phyloP scores from a whole-genome alignment of 768 basidiomycete genomes.

The Gloeopeniophorella convolvens region DNA sequence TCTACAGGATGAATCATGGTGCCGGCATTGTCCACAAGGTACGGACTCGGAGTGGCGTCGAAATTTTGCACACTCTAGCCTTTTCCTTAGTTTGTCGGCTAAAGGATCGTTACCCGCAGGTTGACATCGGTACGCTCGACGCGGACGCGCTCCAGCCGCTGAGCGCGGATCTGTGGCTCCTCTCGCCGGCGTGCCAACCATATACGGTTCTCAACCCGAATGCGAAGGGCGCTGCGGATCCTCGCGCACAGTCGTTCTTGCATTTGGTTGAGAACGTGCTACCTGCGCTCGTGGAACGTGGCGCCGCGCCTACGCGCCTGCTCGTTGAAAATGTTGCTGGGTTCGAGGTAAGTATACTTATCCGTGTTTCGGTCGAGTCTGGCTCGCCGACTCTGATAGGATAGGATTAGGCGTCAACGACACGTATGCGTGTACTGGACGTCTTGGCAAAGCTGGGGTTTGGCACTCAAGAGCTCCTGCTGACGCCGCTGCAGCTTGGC shows the following conservation, averaged over 20 bases:
- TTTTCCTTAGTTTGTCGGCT: neutral
- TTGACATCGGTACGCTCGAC: constrained; percentile 55
- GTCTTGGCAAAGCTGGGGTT: constrained; percentile 53
- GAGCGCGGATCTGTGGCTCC: constrained; percentile 62
- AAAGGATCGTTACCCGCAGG: constrained; percentile 28
- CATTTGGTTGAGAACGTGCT: constrained; percentile 60
- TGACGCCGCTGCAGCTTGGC: constrained; percentile 73
- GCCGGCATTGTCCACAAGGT: constrained; percentile 46
- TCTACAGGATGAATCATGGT: constrained; percentile 60
- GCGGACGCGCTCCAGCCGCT: constrained; percentile 40
- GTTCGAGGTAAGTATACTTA: constrained; percentile 53
- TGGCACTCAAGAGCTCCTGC: constrained; percentile 48
- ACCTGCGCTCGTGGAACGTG: constrained; percentile 43
- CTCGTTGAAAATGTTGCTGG: constrained; percentile 80
- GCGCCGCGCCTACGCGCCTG: constrained; percentile 49
- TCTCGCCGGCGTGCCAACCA: constrained; percentile 81
- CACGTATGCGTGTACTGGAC: constrained; percentile 48
- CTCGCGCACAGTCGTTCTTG: constrained; percentile 70
- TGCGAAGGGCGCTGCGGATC: constrained; percentile 65
- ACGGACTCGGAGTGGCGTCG: constrained; percentile 14
- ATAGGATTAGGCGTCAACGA: constrained; percentile 50
- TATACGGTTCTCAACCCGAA: constrained; percentile 73
- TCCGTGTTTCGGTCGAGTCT: neutral
- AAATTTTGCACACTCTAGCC: neutral
- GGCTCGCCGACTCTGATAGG: constrained; percentile 2